Conservation (phyloP, 1,284 basidiomycete genomes). For the Ustilago shanxiensis region DNA sequence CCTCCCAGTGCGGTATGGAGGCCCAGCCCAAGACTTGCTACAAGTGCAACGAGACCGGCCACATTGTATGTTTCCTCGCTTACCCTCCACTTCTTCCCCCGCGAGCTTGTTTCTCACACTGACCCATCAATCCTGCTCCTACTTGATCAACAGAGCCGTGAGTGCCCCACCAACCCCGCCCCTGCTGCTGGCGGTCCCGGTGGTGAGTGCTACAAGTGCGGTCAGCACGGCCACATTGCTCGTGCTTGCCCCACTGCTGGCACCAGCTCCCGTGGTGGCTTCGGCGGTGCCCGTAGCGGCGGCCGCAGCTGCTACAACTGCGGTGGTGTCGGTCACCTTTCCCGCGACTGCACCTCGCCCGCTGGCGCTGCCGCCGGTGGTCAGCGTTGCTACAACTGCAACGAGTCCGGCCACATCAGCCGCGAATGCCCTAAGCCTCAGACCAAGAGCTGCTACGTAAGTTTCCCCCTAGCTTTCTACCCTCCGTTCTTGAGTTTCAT, state of each 20-base stretch:
- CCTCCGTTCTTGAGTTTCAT: neutral
- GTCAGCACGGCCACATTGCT: constrained; percentile 64
- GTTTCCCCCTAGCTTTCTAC: neutral
- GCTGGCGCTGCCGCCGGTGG: constrained; percentile 35
- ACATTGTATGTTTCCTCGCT: constrained; percentile 46
- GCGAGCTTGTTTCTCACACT: neutral
- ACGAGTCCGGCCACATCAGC: constrained; percentile 63
- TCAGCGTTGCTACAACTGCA: constrained; percentile 68
- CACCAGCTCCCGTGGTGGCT: constrained; percentile 31
- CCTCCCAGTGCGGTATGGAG: constrained; percentile 64
- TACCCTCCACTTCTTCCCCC: neutral
- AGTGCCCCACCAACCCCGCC: constrained; percentile 58
- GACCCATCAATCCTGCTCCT: neutral
- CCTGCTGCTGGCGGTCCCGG: constrained; percentile 45
- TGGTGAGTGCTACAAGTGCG: constrained; percentile 66
- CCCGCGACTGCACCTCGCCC: constrained; percentile 65
- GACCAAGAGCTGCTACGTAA: constrained; percentile 64
- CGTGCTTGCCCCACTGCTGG: constrained; percentile 61
- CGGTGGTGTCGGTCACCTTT: constrained; percentile 65
- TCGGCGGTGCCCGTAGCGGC: constrained; percentile 42
- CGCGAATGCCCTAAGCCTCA: constrained; percentile 64
- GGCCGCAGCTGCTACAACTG: constrained; percentile 67
- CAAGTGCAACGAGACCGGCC: constrained; percentile 65
- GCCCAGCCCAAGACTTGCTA: constrained; percentile 67
- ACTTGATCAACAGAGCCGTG: constrained; percentile 51